A percentile compares a stretch with the other conserved stretches of the same genome.
Conservation (phyloP, 2,329 filamentous ascomycete genomes). For the Calycina herbarum region DNA sequence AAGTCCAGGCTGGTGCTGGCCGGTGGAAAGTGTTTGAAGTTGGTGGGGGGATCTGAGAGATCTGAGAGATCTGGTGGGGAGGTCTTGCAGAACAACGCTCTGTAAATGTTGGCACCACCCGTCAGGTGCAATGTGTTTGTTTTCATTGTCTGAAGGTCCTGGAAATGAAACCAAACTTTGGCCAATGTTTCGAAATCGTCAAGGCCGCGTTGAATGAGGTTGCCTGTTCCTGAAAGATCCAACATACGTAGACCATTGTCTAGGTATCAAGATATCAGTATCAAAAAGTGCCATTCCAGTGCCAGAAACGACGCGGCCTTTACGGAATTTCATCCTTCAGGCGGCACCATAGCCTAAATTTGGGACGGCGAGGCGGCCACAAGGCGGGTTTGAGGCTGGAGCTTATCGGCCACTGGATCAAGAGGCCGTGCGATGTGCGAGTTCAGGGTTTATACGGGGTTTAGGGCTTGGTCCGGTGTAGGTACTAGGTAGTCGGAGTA, state of each 20-base stretch:
- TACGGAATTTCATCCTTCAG: background rate
- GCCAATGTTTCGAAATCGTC: background rate
- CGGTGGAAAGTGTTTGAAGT: background rate
- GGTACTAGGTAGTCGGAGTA: background rate
- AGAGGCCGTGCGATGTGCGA: background rate
- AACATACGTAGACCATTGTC: background rate
- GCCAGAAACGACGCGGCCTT: no score
- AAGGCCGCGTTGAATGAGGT: background rate
- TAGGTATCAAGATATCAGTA: background rate
- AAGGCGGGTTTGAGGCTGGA: background rate
- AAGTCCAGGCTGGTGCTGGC: background rate
- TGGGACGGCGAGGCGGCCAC: background rate
- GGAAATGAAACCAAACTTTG: background rate
- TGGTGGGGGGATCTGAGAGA: background rate
- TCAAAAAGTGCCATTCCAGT: no score
- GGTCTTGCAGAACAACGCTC: background rate
- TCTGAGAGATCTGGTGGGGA: no score
- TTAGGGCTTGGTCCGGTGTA: background rate
- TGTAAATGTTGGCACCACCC: background rate
- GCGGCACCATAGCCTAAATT: background rate
- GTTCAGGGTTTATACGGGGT: constrained; percentile 2
- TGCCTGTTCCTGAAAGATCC: background rate
- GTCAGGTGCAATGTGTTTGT: background rate
- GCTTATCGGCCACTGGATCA: background rate
- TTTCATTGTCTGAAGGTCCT: background rate